Base-by-base conservation (phyloP, 1,284 basidiomycete genomes). In the Microbotryum saponariae region DNA sequence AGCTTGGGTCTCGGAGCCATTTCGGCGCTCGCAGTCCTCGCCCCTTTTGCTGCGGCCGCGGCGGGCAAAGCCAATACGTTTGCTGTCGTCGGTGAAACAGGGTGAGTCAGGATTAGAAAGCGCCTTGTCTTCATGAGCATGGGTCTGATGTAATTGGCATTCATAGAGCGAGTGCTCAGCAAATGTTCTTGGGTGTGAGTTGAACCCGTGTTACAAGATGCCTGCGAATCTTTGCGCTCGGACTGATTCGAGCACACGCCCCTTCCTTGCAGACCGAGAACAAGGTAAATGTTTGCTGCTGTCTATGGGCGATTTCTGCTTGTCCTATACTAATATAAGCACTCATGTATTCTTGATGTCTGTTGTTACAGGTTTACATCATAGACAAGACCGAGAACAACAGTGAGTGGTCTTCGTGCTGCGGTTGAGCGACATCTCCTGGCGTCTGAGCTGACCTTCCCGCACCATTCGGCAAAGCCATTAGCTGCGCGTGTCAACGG, bases 341-440 rank as follows among this genome's bases (percentile, higher is more conserved):
- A 12, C 16, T 18, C 37, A 42, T 42, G 10, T 12, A 18, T 42
- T 42, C 31, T 9, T 16, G 37, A 42, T 16, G 37, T 42, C 12
- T 16, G 31, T 16, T 42, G 37, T 3, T 42, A 16, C 12, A 42
- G 37, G 37, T 75, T 46, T 74, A 75, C 59, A 75, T 77, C 50
- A 68, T 77, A 45, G 76, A 77, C 69, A 77, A 77, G 68, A 73
- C 71, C 14, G 76, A 77, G 64, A 72, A 74, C 66, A 77, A 77
- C 67, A 63, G 60, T 12, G 23, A n/a, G 53, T 18, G 51, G 53
- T 23, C 58, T 71, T 12, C 27, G 62, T 69, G 53, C 58, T 58
- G 37, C 37, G 37, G 37, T 18, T 42, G 16, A 42, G 14, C 37
- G 14, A 16, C 16, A 16, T 42, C 12, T 42, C 37, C 3, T 42